A percentile compares a stretch with the other conserved stretches of the same genome.
phyloP scores from a whole-genome alignment of 2,329 filamentous ascomycete species.

The Cytospora chrysosperma region DNA sequence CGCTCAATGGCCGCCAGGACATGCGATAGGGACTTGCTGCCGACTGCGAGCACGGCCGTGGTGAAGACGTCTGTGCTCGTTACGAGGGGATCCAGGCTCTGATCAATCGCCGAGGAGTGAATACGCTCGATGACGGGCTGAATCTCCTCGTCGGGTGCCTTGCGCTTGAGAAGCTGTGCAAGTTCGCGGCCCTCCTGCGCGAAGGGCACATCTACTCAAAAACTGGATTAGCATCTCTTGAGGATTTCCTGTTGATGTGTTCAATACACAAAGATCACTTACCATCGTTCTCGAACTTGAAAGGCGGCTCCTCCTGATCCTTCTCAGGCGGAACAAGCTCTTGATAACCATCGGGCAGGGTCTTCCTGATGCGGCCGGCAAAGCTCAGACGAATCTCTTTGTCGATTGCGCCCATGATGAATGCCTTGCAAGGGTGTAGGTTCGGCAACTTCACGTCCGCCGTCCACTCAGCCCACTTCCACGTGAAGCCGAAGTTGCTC shows the following conservation, averaged over 20 bases:
- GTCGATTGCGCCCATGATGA: conserved; percentile 86
- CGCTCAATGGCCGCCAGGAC: conserved; percentile 94
- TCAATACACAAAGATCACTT: conserved; percentile 43
- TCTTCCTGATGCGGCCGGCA: conserved; percentile 92
- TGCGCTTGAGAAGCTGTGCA: conserved; percentile 74
- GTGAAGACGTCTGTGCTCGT: conserved; percentile 92
- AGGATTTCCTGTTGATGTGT: conserved; percentile 76
- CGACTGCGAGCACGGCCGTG: conserved; percentile 88
- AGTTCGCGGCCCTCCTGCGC: conserved; percentile 81
- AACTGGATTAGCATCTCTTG: conserved; percentile 32
- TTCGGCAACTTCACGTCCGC: conserved; percentile 77
- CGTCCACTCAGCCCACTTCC: conserved; percentile 98
- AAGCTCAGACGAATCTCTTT: conserved; percentile 98
- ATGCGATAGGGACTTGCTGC: conserved; percentile 93
- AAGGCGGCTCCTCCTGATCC: conserved; percentile 93
- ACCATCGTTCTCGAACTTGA: conserved; percentile 82
- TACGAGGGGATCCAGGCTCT: conserved; percentile 74
- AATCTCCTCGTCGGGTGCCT: conserved; percentile 84
- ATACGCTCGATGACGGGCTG: conserved; percentile 77
- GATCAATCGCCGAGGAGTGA: conserved; percentile 71
- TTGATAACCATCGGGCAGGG: conserved; percentile 81
- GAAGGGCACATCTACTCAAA: conserved; percentile 69
- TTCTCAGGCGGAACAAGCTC: conserved; percentile 81
- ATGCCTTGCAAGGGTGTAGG: conserved; percentile 85
- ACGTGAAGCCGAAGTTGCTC: conserved; percentile 98